Percentiles rank a stretch among this genome's conserved stretches.
phyloP scores from a whole-genome alignment of 306 rosid species.

The Gillenia trifoliata region DNA sequence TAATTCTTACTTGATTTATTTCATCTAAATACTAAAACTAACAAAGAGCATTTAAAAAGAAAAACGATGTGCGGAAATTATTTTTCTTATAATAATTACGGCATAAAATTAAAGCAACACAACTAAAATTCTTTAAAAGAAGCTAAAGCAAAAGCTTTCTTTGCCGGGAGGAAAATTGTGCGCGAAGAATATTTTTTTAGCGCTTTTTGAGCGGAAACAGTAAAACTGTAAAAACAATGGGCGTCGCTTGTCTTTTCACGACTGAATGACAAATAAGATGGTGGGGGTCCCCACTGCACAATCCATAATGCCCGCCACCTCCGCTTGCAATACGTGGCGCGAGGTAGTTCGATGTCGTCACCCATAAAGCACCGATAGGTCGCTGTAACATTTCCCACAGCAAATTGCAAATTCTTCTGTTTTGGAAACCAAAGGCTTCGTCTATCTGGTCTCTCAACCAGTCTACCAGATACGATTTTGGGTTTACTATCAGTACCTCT shows the following conservation, averaged over 20 bases:
- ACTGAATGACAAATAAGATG: conserved; percentile 19
- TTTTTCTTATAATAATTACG: too few relatives aligned
- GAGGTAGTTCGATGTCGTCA: not conserved
- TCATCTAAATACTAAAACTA: too few relatives aligned
- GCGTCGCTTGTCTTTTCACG: not conserved
- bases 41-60: too few relatives aligned
- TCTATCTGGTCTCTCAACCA: not conserved
- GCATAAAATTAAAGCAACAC: too few relatives aligned
- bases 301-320: conserved; percentile 17
- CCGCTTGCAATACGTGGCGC: conserved; percentile 5
- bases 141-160: not conserved
- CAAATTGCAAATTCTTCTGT: not conserved
- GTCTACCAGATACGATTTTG: conserved; percentile 3
- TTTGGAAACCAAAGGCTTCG: conserved; percentile 5
- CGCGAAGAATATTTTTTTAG: not conserved
- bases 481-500: conserved; percentile 16
- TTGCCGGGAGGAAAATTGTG: not conserved
- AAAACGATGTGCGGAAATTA: not conserved
- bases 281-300: not conserved
- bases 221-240: conserved; percentile 9
- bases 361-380: not conserved
- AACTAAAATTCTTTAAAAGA: too few relatives aligned
- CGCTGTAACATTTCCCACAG: not conserved
- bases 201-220: not conserved
- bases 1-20: too few relatives aligned